Evolutionary conservation across 768 basidiomycete genomes (phyloP).

Genomic region (Termitomyces bulborhizus): DNA sequence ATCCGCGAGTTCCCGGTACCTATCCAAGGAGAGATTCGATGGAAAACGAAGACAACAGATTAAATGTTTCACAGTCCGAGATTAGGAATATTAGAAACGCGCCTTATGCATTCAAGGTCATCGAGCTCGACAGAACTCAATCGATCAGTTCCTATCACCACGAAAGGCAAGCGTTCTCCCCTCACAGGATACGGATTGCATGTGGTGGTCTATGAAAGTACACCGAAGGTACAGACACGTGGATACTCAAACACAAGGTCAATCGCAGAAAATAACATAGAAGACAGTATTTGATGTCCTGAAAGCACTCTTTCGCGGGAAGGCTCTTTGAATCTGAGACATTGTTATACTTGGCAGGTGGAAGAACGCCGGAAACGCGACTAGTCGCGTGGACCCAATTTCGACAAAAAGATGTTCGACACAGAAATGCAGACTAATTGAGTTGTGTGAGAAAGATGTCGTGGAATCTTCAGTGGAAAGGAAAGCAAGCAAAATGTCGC

Average conservation of each 20-base stretch:
- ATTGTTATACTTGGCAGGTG: not conserved
- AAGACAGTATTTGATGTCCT: not conserved
- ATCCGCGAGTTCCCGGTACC: not conserved
- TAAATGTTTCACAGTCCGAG: not conserved
- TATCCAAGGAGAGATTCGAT: not conserved
- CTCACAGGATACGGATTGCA: not conserved
- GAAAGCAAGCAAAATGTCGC: not conserved
- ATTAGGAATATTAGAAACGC: not conserved
- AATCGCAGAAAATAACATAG: not conserved
- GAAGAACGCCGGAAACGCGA: not conserved
- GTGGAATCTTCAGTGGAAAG: not conserved
- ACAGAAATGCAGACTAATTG: not conserved
- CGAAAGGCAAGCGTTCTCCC: not conserved
- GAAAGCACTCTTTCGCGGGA: not conserved
- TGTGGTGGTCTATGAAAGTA: not conserved
- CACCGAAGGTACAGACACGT: not conserved
- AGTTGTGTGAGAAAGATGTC: not conserved
- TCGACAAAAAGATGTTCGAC: not conserved
- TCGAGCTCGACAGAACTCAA: not conserved
- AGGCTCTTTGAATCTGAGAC: not conserved
- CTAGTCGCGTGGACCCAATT: not conserved
- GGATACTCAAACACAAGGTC: not conserved
- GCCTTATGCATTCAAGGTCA: not conserved
- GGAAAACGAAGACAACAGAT: not conserved
- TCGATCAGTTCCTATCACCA: not conserved